phyloP scores from a whole-genome alignment of 768 basidiomycete genomes.

The Leccinum obscurum region DNA sequence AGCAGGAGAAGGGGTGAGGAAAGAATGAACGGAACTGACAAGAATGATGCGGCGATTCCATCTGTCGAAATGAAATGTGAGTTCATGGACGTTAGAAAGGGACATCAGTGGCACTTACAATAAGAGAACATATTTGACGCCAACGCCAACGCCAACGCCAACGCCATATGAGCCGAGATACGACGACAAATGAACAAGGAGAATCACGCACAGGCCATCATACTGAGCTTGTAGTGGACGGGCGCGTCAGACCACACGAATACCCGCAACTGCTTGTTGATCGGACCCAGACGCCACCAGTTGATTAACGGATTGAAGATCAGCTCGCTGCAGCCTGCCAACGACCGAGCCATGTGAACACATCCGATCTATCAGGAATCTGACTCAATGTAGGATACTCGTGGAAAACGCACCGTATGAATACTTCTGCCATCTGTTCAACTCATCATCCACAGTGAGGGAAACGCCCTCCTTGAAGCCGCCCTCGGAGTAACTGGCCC shows the following conservation, averaged over 20 bases:
- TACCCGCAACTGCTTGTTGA: conserved; percentile 75
- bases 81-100: conserved; percentile 2
- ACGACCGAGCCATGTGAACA: conserved; percentile 28
- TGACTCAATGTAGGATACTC: conserved; percentile 27
- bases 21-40: conserved; percentile 22
- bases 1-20: neutral
- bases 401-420: conserved; percentile 51
- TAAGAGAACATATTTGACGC: conserved; percentile 50
- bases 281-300: conserved; percentile 80
- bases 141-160: no score
- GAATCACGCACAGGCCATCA: conserved; percentile 48
- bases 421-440: conserved; percentile 95
- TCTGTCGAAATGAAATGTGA: conserved; percentile 13
- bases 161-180: conserved; percentile 8
- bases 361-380: conserved; percentile 30
- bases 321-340: conserved; percentile 46
- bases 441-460: conserved; percentile 85
- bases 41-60: conserved; percentile 65
- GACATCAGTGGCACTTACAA: conserved; percentile 35
- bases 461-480: conserved; percentile 96
- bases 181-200: neutral
- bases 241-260: conserved; percentile 82
- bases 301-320: conserved; percentile 81
- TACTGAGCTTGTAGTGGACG: conserved; percentile 75
- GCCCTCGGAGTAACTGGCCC: conserved; percentile 87